These are phyloP conservation scores for Alternaria dauci DNA, from an alignment of 2,329 filamentous ascomycete genomes.

Conservation along the genomic window DNA sequence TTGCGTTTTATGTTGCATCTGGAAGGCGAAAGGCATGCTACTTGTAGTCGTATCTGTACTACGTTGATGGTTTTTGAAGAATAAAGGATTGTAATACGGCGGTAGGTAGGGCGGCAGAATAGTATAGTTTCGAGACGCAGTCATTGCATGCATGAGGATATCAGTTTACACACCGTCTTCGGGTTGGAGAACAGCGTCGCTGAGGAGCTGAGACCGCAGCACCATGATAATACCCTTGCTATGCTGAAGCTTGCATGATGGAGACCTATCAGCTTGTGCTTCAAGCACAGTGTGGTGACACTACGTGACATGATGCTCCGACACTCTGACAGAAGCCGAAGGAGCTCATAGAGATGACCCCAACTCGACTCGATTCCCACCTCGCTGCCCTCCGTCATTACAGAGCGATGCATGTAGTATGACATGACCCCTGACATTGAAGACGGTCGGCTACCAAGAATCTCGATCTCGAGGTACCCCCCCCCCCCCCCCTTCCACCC, in stretches of 20 bases:
- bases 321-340: background rate
- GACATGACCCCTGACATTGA: constrained; percentile 6
- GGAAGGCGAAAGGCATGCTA: constrained; percentile 29
- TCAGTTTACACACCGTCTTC: constrained; percentile 15
- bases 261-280: background rate
- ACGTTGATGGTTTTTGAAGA: constrained; percentile 21
- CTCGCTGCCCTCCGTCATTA: background rate
- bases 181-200: constrained; percentile 7
- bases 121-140: constrained; percentile 1
- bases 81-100: constrained; percentile 32
- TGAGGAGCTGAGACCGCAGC: constrained; percentile 6
- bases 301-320: background rate
- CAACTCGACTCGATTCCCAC: background rate
- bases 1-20: constrained; percentile 33
- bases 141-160: constrained; percentile 11
- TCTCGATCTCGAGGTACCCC: constrained; percentile 5
- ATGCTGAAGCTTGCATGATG: background rate
- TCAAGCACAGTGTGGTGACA: constrained; percentile 1
- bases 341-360: background rate
- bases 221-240: background rate
- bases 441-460: background rate
- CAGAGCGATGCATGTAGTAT: constrained; percentile 5
- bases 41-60: constrained; percentile 24
- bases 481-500: no score
- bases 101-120: constrained; percentile 9